Conservation (phyloP, 2,329 filamentous ascomycete genomes). For the Aureobasidium lini region DNA sequence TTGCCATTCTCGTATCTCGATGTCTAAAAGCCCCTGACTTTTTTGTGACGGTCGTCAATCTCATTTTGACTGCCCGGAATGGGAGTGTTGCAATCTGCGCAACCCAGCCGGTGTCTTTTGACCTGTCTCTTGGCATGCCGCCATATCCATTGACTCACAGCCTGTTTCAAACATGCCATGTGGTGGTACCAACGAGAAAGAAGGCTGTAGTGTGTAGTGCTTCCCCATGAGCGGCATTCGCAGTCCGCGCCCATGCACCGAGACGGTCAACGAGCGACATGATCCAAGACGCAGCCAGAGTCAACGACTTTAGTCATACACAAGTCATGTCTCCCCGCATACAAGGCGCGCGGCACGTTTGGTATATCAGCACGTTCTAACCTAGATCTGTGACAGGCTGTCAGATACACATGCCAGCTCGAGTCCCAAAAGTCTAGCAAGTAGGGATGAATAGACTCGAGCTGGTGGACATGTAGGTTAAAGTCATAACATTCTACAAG, state of each 20-base stretch:
- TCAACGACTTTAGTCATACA: constrained; percentile 8
- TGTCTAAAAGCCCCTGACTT: constrained; percentile 4
- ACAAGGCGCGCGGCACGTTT: constrained; percentile 9
- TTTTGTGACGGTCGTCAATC: neutral
- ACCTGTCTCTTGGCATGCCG: neutral
- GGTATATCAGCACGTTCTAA: constrained; percentile 14
- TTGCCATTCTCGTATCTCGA: neutral
- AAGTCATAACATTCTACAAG: neutral
- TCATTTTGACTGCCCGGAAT: neutral
- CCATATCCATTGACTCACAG: neutral
- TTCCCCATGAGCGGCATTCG: constrained; percentile 1
- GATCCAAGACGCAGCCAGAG: neutral
- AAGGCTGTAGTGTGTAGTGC: neutral
- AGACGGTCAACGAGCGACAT: neutral
- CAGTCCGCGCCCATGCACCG: neutral
- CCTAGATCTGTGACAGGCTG: constrained; percentile 13
- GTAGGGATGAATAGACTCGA: neutral
- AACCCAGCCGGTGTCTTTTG: neutral
- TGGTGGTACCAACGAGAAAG: constrained; percentile 11
- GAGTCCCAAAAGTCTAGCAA: neutral
- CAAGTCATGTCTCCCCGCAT: constrained; percentile 13
- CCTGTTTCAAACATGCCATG: constrained; percentile 2
- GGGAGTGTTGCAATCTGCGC: constrained; percentile 3
- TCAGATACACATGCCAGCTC: constrained; percentile 11
- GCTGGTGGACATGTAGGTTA: neutral